Evolutionary conservation across 2,329 filamentous ascomycete species (phyloP).

Genomic region (Fusarium penzigii): DNA sequence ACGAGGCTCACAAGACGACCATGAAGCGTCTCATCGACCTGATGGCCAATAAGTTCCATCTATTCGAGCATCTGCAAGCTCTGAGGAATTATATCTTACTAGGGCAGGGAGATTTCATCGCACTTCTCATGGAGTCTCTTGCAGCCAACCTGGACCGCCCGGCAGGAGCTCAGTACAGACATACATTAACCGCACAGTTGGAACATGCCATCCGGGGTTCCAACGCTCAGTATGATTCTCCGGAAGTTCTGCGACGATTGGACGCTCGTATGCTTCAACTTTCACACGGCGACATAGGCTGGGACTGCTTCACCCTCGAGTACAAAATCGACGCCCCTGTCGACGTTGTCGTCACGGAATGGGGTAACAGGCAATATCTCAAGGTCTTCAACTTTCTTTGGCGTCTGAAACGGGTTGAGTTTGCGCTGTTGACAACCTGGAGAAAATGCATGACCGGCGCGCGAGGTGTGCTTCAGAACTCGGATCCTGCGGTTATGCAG

Average conservation of each 20-base stretch:
- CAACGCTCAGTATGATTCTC: conserved; percentile 92
- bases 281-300: conserved; percentile 94
- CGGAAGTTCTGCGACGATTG: conserved; percentile 85
- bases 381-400: conserved; percentile 99
- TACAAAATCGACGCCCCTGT: conserved; percentile 98
- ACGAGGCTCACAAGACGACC: conserved; percentile 95
- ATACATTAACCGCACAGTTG: conserved; percentile 95
- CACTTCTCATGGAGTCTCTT: conserved; percentile 93
- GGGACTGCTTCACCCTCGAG: conserved; percentile 98
- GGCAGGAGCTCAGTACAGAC: conserved; percentile 94
- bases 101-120: conserved; percentile 96
- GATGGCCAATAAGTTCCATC: conserved; percentile 92
- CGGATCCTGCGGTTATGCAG: conserved; percentile 66
- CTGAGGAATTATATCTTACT: conserved; percentile 94
- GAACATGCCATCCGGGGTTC: conserved; percentile 97
- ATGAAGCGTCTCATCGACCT: conserved; percentile 93
- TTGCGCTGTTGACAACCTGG: conserved; percentile 88
- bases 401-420: conserved; percentile 97
- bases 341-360: conserved; percentile 95
- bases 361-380: conserved; percentile 93
- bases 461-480: conserved; percentile 81
- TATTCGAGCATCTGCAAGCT: conserved; percentile 89
- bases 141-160: conserved; percentile 91
- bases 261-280: conserved; percentile 98
- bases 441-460: conserved; percentile 94